Base-by-base conservation (phyloP, 2,329 filamentous ascomycete genomes). In the Alternaria arborescens region DNA sequence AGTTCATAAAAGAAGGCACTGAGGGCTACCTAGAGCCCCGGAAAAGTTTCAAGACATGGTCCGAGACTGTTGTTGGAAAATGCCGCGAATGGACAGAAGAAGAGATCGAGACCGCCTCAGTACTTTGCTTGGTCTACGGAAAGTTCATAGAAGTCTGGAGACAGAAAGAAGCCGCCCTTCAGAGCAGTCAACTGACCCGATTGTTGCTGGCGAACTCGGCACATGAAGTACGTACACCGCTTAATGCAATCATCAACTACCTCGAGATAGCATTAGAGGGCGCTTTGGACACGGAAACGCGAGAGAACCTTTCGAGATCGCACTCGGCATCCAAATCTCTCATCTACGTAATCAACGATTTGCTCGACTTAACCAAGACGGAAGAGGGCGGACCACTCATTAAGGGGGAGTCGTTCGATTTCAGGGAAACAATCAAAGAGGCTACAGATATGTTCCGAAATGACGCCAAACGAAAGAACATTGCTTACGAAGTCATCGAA, bases 221-320 rank as follows among this genome's bases (percentile, higher is more conserved):
- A 0, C 94, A 97, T 66, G 93, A 97, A 80, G 92, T 97, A 8
- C 89, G 94, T 51, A 97, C 93, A 0, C 93, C 93, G 0, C 81
- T 97, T 2, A 97, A 97, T 71, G 93, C 93, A 16, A 97, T 97
- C 71, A 96, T 97, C 78, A 97, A 97, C 70, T 97, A 96, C 68
- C 85, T 97, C 1, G 93, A 97, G 69, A 97, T 97, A 65, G 93
- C 93, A 0, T 80, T 97, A 1, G 93, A 97, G 78, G 92, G 93
- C 0, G 81, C 84, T 0, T 81, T 97, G 3, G 93, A 97, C 65
- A 82, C 87, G 16, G 93, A 97, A 72, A 97, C 92, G 0, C 84
- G 94, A 20, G 93, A 97, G 5, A 96, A 95, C 61, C 81, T 97
- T 6, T 86, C 90, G 0, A 90, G 89, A 67, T 97, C 93, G 1